Conservation (phyloP, 176 grass and related monocot genomes). For the Bonia amplexicaulis region DNA sequence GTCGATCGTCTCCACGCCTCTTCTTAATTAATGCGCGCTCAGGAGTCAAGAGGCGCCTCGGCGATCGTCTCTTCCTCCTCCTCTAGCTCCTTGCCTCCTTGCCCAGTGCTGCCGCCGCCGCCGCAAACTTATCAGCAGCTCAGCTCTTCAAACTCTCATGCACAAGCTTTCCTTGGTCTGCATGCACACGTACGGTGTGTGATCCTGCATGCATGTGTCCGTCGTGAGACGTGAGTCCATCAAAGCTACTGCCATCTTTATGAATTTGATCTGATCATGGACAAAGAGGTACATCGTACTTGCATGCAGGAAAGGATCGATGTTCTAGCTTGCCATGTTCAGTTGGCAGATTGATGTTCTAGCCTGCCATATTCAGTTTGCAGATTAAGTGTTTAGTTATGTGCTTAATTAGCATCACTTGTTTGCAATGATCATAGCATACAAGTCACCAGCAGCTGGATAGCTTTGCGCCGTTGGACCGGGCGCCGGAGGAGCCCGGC, state of each 20-base stretch:
- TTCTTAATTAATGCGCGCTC: conserved; percentile 17
- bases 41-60: not conserved
- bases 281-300: conserved; percentile 20
- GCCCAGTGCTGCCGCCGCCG: not conserved
- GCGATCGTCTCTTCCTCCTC: not conserved
- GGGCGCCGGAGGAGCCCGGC: conserved; percentile 14
- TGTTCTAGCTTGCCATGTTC: not conserved
- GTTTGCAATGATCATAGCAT: not conserved
- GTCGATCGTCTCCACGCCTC: not conserved
- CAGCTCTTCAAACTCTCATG: not conserved
- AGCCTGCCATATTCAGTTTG: not conserved
- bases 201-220: conserved; percentile 25
- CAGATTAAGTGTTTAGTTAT: not conserved
- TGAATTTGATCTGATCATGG: conserved; percentile 11
- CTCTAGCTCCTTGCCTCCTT: not conserved
- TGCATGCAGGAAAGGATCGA: not conserved
- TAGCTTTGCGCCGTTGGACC: conserved; percentile 36
- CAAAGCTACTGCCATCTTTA: not conserved
- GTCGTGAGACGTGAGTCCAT: conserved; percentile 42
- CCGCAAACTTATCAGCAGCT: not conserved
- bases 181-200: not conserved
- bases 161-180: not conserved
- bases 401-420: not conserved
- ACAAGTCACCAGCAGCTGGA: conserved; percentile 17
- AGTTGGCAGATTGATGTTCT: not conserved